phyloP scores from a whole-genome alignment of 805 yeast genomes.

The Myxozyma neotropica region DNA sequence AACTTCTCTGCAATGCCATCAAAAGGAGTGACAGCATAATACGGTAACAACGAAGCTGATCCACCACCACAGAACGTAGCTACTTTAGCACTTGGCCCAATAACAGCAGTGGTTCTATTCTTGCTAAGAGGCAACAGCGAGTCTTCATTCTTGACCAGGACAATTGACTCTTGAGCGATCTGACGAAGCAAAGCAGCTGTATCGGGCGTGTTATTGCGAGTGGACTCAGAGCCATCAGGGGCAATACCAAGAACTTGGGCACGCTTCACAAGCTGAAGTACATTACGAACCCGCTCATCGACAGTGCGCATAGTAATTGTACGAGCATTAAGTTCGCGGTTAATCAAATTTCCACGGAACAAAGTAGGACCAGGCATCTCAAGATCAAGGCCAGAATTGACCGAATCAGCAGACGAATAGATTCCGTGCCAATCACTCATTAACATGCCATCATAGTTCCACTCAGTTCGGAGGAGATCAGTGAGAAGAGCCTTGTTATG shows the following conservation, averaged over 20 bases:
- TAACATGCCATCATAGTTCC: slow-evolving; percentile 58
- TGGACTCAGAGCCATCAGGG: slow-evolving; percentile 40
- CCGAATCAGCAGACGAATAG: slow-evolving; percentile 51
- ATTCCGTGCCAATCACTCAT: slow-evolving; percentile 71
- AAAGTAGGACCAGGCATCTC: slow-evolving; percentile 69
- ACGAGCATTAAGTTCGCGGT: slow-evolving; percentile 48
- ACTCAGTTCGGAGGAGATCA: slow-evolving; percentile 56
- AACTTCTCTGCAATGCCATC: slow-evolving; percentile 20
- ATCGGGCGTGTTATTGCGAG: slow-evolving; percentile 45
- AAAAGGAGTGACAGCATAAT: slow-evolving; percentile 23
- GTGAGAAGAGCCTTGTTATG: slow-evolving; percentile 50
- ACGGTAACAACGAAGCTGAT: slow-evolving; percentile 21
- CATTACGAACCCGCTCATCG: slow-evolving; percentile 49
- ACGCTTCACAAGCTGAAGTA: slow-evolving; percentile 51
- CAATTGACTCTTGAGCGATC: slow-evolving; percentile 57
- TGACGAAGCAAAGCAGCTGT: slow-evolving; percentile 49
- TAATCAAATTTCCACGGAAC: slow-evolving; percentile 48
- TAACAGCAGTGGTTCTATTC: slow-evolving; percentile 50
- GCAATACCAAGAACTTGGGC: slow-evolving; percentile 49
- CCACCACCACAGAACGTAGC: slow-evolving; percentile 30
- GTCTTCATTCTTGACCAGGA: slow-evolving; percentile 58
- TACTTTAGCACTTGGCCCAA: slow-evolving; percentile 51
- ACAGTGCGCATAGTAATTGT: slow-evolving; percentile 47
- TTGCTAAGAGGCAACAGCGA: slow-evolving; percentile 52
- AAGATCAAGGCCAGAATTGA: slow-evolving; percentile 60